Percentiles rank a stretch among this genome's conserved stretches.
These are phyloP conservation scores for Cyberlindnera amylophila DNA, from an alignment of 805 yeast species.

Conservation along the genomic window DNA sequence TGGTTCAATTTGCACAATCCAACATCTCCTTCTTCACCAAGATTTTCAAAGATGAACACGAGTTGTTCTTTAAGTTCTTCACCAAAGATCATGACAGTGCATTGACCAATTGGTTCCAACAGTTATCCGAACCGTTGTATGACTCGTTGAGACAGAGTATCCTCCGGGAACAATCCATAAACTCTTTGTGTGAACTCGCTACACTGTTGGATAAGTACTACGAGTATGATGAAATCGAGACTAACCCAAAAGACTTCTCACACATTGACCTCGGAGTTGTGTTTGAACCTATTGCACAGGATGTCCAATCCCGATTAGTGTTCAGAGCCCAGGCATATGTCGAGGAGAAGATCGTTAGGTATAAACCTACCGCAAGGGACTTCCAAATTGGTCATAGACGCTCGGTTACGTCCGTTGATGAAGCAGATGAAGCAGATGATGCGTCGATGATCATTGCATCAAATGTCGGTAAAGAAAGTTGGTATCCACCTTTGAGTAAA, in stretches of 20 bases:
- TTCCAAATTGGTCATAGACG: constrained; percentile 46
- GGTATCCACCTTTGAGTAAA: constrained; percentile 69
- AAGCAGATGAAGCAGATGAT: constrained; percentile 12
- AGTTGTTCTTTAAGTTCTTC: constrained; percentile 55
- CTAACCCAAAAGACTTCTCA: constrained; percentile 11
- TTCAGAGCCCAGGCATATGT: constrained; percentile 74
- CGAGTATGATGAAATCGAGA: constrained; percentile 59
- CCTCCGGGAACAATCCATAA: constrained; percentile 66
- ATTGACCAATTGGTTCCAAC: constrained; percentile 57
- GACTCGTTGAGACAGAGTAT: constrained; percentile 63
- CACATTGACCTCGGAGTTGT: constrained; percentile 50
- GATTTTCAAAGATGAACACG: constrained; percentile 56
- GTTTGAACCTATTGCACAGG: constrained; percentile 68
- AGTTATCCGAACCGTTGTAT: constrained; percentile 72
- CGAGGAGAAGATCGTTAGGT: constrained; percentile 62
- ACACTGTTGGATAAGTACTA: constrained; percentile 63
- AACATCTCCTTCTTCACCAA: constrained; percentile 58
- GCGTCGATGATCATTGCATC: constrained; percentile 1
- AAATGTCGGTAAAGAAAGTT: constrained; percentile 31
- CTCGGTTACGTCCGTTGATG: constrained; percentile 11
- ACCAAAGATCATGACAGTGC: constrained; percentile 32
- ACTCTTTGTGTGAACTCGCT: constrained; percentile 69
- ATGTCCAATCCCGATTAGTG: constrained; percentile 74
- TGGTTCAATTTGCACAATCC: constrained; percentile 61
- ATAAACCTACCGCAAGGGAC: constrained; percentile 66